A percentile compares a stretch with the other conserved stretches of the same genome.
phyloP scores from a whole-genome alignment of 352 stramenopile species.

The Phytopythium oedochilum region DNA sequence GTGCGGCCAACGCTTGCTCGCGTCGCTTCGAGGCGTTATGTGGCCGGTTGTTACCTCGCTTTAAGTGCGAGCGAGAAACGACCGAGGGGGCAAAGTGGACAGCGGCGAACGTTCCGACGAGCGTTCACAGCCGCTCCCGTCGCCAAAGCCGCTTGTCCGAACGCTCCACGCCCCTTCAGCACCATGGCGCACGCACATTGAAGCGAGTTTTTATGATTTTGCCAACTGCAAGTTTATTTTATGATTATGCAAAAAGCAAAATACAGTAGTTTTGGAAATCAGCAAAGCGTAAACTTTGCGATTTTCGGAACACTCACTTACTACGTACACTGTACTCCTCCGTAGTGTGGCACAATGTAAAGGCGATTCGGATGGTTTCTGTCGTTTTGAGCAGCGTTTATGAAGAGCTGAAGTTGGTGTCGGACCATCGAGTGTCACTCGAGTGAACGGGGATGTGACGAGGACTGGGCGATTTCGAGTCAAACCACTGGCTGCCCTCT shows the following conservation, averaged over 20 bases:
- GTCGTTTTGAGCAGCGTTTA: no score
- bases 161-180: background rate
- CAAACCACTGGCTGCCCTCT: background rate
- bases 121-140: background rate
- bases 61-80: conserved; percentile 4
- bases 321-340: no score
- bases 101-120: background rate
- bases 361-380: no score
- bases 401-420: conserved; percentile 2
- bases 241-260: no score
- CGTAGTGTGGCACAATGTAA: no score
- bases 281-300: no score
- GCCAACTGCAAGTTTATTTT: no score
- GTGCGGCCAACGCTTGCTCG: background rate
- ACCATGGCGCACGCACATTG: no score
- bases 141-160: background rate
- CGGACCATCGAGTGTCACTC: background rate
- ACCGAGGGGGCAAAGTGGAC: background rate
- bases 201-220: no score
- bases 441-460: conserved; percentile 2
- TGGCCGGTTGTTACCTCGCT: background rate
- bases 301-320: no score
- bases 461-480: background rate
- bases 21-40: background rate
- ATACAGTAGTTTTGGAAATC: no score